Evolutionary conservation across 371 early-diverging fungal genomes (phyloP).

Genomic region (Mucor piriformis): DNA sequence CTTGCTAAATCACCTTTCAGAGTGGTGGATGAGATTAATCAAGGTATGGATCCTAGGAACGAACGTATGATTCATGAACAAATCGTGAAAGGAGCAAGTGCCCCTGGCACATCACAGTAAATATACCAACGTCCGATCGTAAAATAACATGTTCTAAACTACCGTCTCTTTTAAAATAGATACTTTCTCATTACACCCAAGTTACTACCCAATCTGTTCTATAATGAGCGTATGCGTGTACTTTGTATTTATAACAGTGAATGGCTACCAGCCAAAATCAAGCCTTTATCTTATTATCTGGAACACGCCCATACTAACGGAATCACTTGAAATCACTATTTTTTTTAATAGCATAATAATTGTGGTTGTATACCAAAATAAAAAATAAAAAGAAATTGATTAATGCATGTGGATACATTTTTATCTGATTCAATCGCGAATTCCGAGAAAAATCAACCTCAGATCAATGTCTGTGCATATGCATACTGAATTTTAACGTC

Average conservation of each 20-base stretch:
- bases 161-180: constrained; percentile 22
- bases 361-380: background rate
- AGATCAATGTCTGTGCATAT: too few species aligned
- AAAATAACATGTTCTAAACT: background rate
- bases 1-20: constrained; percentile 94
- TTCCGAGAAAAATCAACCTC: too few species aligned
- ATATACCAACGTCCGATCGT: constrained; percentile 2
- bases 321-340: background rate
- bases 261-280: constrained; percentile 71
- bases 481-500: too few species aligned
- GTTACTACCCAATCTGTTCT: constrained; percentile 93
- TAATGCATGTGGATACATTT: too few species aligned
- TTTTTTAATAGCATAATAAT: background rate
- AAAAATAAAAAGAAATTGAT: background rate
- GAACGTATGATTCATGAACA: constrained; percentile 97
- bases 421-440: too few species aligned
- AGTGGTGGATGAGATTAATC: constrained; percentile 99
- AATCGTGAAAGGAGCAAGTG: constrained; percentile 79
- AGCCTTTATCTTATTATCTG: constrained; percentile 36
- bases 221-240: constrained; percentile 91
- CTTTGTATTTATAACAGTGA: constrained; percentile 95
- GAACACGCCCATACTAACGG: constrained; percentile 15
- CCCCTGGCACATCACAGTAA: constrained; percentile 73
- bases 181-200: constrained; percentile 99
- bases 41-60: constrained; percentile 99